Percentiles rank a stretch among this genome's conserved stretches.
These are phyloP conservation scores for Penicillium vulpinum DNA, from an alignment of 2,329 filamentous ascomycete genomes.

Conservation along the genomic window DNA sequence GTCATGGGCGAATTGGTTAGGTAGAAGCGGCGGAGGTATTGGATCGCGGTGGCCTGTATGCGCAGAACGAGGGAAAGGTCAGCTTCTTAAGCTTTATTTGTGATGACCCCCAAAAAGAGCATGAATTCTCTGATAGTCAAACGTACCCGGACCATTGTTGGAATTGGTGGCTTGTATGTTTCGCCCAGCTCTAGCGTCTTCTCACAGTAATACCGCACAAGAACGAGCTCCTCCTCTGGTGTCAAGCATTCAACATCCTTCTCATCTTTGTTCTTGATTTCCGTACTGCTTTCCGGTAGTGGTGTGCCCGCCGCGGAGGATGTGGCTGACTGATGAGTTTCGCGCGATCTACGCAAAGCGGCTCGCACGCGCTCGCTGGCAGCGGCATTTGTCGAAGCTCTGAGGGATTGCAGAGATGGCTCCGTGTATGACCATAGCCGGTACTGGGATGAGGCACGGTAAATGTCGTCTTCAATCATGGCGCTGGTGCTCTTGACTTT, in stretches of 20 bases:
- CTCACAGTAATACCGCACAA: slow-evolving; percentile 77
- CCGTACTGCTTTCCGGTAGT: slow-evolving; percentile 32
- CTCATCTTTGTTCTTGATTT: slow-evolving; percentile 36
- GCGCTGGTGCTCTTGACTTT: slow-evolving; percentile 14
- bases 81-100: background rate
- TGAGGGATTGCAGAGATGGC: slow-evolving; percentile 67
- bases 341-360: slow-evolving; percentile 54
- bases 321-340: slow-evolving; percentile 33
- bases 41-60: slow-evolving; percentile 70
- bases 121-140: background rate
- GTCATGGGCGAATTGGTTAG: slow-evolving; percentile 95
- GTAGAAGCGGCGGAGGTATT: slow-evolving; percentile 93
- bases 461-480: slow-evolving; percentile 89
- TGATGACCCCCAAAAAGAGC: background rate
- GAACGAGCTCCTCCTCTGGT: slow-evolving; percentile 74
- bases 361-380: slow-evolving; percentile 68
- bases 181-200: slow-evolving; percentile 60
- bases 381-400: slow-evolving; percentile 74
- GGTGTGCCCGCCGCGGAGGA: slow-evolving; percentile 34
- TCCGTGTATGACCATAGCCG: slow-evolving; percentile 90
- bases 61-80: background rate
- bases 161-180: slow-evolving; percentile 58
- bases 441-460: slow-evolving; percentile 86
- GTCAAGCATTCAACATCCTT: slow-evolving; percentile 74
- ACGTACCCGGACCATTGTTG: slow-evolving; percentile 60